phyloP scores from a whole-genome alignment of 106 monocot species.

The Phalaenopsis equestris region DNA sequence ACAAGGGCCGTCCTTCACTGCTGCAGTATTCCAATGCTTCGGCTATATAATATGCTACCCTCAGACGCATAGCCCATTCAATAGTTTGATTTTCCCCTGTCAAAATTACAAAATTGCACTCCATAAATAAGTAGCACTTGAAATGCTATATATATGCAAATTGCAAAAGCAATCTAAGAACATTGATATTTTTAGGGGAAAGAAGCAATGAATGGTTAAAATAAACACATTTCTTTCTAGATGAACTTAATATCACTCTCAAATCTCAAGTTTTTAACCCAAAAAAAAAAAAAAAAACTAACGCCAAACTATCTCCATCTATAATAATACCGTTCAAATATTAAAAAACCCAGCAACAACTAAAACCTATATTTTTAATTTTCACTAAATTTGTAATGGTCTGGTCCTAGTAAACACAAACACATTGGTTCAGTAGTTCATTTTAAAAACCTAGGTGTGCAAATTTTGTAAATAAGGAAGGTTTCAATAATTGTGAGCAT shows the following conservation, averaged over 20 bases:
- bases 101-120: background rate
- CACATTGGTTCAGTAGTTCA: no score
- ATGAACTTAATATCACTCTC: background rate
- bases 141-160: background rate
- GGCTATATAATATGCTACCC: conserved; percentile 31
- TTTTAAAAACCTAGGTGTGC: no score
- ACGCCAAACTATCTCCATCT: no score
- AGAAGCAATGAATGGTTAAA: background rate
- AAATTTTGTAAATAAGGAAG: no score
- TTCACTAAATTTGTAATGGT: no score
- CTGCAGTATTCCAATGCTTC: conserved; percentile 37
- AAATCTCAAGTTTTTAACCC: no score
- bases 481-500: no score
- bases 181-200: background rate
- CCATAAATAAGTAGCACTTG: background rate
- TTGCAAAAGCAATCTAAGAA: background rate
- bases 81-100: conserved; percentile 72
- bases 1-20: conserved; percentile 28
- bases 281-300: no score
- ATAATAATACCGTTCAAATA: background rate
- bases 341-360: no score
- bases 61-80: conserved; percentile 43
- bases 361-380: no score
- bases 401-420: no score
- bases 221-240: background rate